Evolutionary conservation across 805 yeast genomes (phyloP).

Genomic region (Pichia membranifaciens): DNA sequence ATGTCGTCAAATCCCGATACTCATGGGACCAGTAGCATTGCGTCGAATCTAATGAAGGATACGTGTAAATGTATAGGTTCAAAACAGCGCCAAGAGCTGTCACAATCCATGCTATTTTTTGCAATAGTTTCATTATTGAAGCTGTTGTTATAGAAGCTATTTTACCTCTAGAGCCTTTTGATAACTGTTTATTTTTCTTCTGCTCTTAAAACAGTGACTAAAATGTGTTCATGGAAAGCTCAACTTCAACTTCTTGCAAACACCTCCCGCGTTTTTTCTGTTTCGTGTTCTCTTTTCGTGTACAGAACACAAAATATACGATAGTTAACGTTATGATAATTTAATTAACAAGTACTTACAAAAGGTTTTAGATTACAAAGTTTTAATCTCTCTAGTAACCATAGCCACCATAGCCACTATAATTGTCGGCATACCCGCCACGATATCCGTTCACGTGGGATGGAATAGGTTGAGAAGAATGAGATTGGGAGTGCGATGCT

Average conservation of each 20-base stretch:
- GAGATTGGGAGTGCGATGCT: not conserved
- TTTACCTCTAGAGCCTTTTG: no score
- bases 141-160: no score
- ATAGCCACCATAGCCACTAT: conserved; percentile 11
- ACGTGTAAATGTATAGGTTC: conserved; percentile 66
- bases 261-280: no score
- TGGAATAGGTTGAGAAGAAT: not conserved
- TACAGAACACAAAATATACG: no score
- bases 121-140: conserved; percentile 2
- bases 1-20: conserved; percentile 20
- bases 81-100: conserved; percentile 39
- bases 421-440: conserved; percentile 10
- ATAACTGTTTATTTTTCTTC: no score
- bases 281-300: no score
- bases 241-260: no score
- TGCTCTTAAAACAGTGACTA: no score
- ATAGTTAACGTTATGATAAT: no score
- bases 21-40: conserved; percentile 57
- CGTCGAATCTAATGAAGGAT: conserved; percentile 55
- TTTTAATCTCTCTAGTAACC: not conserved
- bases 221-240: no score
- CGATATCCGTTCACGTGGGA: conserved; percentile 5
- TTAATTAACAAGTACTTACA: not conserved
- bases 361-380: conserved; percentile 1
- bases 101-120: conserved; percentile 21